Conservation (phyloP, 2,329 filamentous ascomycete genomes). For the Neofusicoccum cordaticola region DNA sequence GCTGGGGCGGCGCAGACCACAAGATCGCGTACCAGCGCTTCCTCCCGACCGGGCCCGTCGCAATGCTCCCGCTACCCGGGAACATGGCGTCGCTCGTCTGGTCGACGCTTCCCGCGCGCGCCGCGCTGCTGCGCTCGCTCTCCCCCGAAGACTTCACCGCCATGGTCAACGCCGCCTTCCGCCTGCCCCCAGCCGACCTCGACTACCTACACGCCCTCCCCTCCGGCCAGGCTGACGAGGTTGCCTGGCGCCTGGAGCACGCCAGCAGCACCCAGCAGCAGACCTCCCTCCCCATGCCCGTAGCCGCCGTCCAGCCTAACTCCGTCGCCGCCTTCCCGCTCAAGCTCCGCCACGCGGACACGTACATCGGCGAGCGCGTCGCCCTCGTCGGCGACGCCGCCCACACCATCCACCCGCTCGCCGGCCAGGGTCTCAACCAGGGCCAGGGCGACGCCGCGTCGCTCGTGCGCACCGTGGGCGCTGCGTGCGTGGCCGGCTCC, state of each 20-base stretch:
- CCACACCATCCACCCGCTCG: conserved; percentile 91
- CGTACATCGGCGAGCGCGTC: conserved; percentile 85
- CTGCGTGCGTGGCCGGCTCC: conserved; percentile 76
- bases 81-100: conserved; percentile 85
- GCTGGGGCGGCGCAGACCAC: conserved; percentile 38
- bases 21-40: conserved; percentile 94
- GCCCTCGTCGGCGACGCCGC: conserved; percentile 92
- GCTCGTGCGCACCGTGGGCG: conserved; percentile 70
- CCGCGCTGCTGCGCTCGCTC: conserved; percentile 74
- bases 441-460: conserved; percentile 86
- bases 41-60: conserved; percentile 85
- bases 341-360: conserved; percentile 87
- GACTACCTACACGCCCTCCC: conserved; percentile 71
- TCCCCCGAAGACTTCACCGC: conserved; percentile 70
- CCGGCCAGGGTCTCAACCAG: conserved; percentile 90
- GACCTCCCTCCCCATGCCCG: conserved; percentile 58
- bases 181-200: conserved; percentile 74
- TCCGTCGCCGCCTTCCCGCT: conserved; percentile 88
- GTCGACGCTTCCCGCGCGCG: conserved; percentile 83
- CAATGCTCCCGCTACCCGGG: conserved; percentile 84
- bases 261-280: conserved; percentile 49
- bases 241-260: conserved; percentile 58
- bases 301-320: conserved; percentile 70
- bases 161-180: conserved; percentile 92
- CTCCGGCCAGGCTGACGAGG: conserved; percentile 62